Percentiles rank a stretch among this genome's conserved stretches.
Conservation (phyloP, 1,284 basidiomycete genomes). For the Cerioporus squamosus region DNA sequence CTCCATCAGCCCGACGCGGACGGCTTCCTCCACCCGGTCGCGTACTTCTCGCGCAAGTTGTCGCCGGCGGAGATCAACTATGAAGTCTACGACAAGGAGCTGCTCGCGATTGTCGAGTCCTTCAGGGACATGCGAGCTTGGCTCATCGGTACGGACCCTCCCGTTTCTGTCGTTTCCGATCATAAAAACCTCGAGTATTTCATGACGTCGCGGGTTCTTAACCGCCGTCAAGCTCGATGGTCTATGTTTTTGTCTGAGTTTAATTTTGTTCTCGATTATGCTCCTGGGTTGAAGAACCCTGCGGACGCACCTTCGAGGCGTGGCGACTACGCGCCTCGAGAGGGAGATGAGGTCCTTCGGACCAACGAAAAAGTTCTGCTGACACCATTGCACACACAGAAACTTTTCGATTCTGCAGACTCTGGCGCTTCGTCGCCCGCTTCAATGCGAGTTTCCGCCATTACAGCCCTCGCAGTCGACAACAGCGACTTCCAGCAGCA, state of each 20-base stretch:
- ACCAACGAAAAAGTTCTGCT: conserved; percentile 21
- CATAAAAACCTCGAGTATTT: conserved; percentile 44
- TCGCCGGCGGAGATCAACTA: conserved; percentile 31
- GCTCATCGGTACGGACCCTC: conserved; percentile 32
- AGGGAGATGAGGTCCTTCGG: conserved; percentile 30
- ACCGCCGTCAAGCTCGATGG: conserved; percentile 46
- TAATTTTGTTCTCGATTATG: conserved; percentile 39
- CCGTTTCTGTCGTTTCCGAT: conserved; percentile 34
- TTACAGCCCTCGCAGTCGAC: too few relatives aligned
- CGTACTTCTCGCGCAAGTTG: conserved; percentile 37
- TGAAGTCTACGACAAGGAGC: conserved; percentile 37
- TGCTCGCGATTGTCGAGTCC: conserved; percentile 39
- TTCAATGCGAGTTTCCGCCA: too few relatives aligned
- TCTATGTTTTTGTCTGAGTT: conserved; percentile 37
- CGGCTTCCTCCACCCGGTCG: conserved; percentile 35
- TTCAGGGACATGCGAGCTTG: conserved; percentile 38
- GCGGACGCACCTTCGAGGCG: conserved; percentile 40
- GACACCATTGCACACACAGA: conserved; percentile 27
- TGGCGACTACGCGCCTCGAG: conserved; percentile 40
- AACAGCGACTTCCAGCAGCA: too few relatives aligned
- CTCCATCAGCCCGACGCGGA: conserved; percentile 33
- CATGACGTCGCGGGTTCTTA: conserved; percentile 36
- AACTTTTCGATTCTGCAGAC: conserved; percentile 29
- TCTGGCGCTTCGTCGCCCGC: conserved; percentile 28
- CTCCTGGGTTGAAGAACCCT: conserved; percentile 34